Evolutionary conservation across 2,329 filamentous ascomycete species (phyloP).

Genomic region (Epichloe festucae): DNA sequence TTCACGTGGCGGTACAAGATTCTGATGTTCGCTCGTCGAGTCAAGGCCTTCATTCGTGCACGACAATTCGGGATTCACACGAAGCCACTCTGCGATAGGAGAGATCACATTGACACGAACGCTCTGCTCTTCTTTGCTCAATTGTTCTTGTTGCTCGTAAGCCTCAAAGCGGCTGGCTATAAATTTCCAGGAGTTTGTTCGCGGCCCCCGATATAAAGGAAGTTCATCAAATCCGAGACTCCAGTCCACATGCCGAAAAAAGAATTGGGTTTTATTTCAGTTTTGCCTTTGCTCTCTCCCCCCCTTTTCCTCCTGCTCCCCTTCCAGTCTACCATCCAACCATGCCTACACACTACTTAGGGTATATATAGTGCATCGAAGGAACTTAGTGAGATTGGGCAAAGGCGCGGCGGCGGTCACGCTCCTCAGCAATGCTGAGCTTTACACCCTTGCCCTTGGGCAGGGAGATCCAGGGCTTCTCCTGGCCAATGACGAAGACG

Average conservation of each 20-base stretch:
- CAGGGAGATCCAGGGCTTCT: slow-evolving; percentile 98
- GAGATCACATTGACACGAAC: slow-evolving; percentile 1
- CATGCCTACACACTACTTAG: slow-evolving; percentile 8
- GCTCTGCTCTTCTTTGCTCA: background rate
- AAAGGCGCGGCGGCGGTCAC: slow-evolving; percentile 82
- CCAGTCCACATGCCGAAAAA: slow-evolving; percentile 23
- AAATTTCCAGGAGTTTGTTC: slow-evolving; percentile 12
- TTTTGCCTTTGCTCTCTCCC: background rate
- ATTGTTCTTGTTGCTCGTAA: slow-evolving; percentile 24
- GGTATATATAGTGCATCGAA: background rate
- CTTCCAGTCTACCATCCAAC: slow-evolving; percentile 10
- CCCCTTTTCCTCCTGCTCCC: background rate
- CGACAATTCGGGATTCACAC: background rate
- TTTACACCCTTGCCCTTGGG: slow-evolving; percentile 99
- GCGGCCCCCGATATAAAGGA: slow-evolving; percentile 16
- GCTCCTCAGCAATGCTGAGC: slow-evolving; percentile 97
- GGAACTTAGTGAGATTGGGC: slow-evolving; percentile 36
- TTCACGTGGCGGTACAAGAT: no score
- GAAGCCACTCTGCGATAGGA: background rate
- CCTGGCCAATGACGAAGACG: slow-evolving; percentile 97
- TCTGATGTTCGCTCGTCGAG: no score
- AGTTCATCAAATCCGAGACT: slow-evolving; percentile 29
- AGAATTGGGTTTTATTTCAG: background rate
- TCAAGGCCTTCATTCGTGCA: no score
- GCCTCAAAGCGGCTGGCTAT: slow-evolving; percentile 22